Evolutionary conservation across 1,284 basidiomycete genomes (phyloP), one percentile per base, ranked within the genome.

Genomic region (Puccinia horiana): DNA sequence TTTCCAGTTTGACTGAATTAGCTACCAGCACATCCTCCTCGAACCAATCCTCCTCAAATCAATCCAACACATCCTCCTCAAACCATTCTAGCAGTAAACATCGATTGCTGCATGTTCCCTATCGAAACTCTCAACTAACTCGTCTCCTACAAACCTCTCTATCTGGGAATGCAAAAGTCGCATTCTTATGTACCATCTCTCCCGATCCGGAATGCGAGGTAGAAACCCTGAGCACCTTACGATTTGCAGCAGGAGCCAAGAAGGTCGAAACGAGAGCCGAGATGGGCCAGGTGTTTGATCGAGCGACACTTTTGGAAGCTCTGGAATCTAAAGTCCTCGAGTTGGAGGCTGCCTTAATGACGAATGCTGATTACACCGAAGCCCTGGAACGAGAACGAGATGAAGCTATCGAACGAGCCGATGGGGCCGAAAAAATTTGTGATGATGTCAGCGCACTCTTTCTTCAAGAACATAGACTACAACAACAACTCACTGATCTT

Each of bases 261-360:
- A 87, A 89, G 84, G 89, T 91, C 70, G 88, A 89, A 72, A 90
- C 90, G 3, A 88, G 88, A 78, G 90, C 90, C 0, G 88, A 89
- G 85, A 86, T 89, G 83, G 89, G 90, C 23, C 76, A 79, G 29
- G 67, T 79, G 63, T 47, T 79, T 3, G 77, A 79, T 79, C 63
- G 67, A 12, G 67, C 67, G 8, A 79, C 67, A n/a, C 52, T 79
- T 8, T 58, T 79, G 40, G 56, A 79, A 70, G 76, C 76, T 18
- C 61, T 79, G 12, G 76, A 79, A 69, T 42, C 76, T 42, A 79
- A 79, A 65, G 76, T 79, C 18, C 67, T 79, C 16, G 76, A 79
- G 49, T 42, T 79, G n/a, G 63, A 79, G 32, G 76, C 76, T n/a
- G 76, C 76, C 37, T 37, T 79, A 5, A 35, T 79, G 52, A 79